These are phyloP conservation scores for Hypoxylon cercidicola DNA, from an alignment of 495 filamentous ascomycete species.

Conservation along the genomic window DNA sequence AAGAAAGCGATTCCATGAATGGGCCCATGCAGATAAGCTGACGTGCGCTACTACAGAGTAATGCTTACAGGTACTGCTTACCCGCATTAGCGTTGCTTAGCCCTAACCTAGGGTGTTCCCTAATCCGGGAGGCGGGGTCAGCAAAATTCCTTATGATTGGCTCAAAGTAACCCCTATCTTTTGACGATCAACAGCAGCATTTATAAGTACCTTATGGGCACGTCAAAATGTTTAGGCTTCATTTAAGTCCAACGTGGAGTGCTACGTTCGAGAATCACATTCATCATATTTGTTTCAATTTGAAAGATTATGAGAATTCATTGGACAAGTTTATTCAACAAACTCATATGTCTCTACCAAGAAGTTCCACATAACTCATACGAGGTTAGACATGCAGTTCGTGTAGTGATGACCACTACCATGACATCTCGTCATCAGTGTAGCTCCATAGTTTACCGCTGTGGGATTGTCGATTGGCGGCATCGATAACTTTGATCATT, in stretches of 20 bases:
- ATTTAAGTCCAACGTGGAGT: too few relatives aligned
- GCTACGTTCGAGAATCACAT: too few relatives aligned
- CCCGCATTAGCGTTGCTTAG: neutral
- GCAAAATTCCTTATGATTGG: too few relatives aligned
- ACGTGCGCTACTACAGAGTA: neutral
- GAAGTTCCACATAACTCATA: neutral
- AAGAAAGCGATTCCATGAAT: neutral
- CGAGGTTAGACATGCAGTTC: neutral
- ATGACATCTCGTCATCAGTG: slow-evolving; percentile 26
- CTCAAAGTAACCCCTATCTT: too few relatives aligned
- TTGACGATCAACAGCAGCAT: too few relatives aligned
- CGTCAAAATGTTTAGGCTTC: too few relatives aligned
- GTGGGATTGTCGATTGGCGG: slow-evolving; percentile 42
- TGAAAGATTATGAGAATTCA: too few relatives aligned
- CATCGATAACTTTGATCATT: slow-evolving; percentile 47
- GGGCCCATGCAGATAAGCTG: neutral
- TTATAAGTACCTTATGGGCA: too few relatives aligned
- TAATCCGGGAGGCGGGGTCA: neutral
- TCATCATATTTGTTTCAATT: too few relatives aligned
- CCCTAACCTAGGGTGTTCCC: neutral
- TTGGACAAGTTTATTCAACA: too few relatives aligned
- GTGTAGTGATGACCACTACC: neutral
- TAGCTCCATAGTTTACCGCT: slow-evolving; percentile 42
- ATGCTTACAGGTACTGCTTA: neutral
- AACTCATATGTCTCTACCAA: too few relatives aligned